Evolutionary conservation across 2,329 filamentous ascomycete species (phyloP).

Genomic region (Colletotrichum brevisporum): DNA sequence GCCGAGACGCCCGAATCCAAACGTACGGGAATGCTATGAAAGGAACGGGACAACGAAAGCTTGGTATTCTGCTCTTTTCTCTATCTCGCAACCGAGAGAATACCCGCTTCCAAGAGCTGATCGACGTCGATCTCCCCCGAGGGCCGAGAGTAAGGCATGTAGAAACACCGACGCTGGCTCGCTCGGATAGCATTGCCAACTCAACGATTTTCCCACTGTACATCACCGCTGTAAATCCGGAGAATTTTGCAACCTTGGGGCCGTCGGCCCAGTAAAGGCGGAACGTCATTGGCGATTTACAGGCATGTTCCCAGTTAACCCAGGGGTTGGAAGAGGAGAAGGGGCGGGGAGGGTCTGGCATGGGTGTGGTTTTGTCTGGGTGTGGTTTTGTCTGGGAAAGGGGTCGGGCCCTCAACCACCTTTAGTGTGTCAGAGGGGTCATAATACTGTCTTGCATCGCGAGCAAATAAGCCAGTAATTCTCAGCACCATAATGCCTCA

Average conservation of each 20-base stretch:
- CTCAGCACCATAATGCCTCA: neutral
- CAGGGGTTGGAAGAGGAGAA: neutral
- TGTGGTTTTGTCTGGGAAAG: slow-evolving; percentile 10
- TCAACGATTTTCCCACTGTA: slow-evolving; percentile 3
- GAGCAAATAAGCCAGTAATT: neutral
- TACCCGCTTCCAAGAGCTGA: neutral
- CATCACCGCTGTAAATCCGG: slow-evolving; percentile 4
- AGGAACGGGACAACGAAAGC: slow-evolving; percentile 1
- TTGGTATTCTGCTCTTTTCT: neutral
- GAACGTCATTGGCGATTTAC: neutral
- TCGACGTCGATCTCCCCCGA: slow-evolving; percentile 15
- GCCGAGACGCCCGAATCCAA: neutral
- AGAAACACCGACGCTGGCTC: neutral
- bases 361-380: neutral
- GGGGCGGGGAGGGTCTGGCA: too few species aligned
- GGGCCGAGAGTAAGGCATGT: neutral
- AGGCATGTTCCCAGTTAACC: neutral
- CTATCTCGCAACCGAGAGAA: neutral
- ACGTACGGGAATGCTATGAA: neutral
- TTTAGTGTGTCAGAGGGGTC: slow-evolving; percentile 7
- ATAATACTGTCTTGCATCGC: slow-evolving; percentile 3
- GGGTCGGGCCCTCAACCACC: neutral
- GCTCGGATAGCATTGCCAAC: slow-evolving; percentile 1
- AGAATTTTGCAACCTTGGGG: slow-evolving; percentile 6
- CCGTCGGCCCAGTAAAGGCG: slow-evolving; percentile 3